A percentile compares a stretch with the other conserved stretches of the same genome.
phyloP scores from a whole-genome alignment of 208 protist genomes.

The Acanthamoeba lenticulata region DNA sequence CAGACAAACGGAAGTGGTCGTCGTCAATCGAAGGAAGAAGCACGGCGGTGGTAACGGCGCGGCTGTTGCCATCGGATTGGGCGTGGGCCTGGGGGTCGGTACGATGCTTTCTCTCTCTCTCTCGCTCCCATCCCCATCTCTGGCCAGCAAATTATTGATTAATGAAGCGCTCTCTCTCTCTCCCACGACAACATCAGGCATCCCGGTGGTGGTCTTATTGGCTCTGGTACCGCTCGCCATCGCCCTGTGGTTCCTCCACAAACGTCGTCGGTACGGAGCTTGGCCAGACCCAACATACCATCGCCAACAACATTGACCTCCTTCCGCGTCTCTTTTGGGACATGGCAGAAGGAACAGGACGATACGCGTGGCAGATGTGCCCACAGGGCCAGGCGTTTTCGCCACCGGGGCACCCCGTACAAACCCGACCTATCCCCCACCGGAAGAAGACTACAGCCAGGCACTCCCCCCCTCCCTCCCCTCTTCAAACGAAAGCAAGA shows the following conservation, averaged over 20 bases:
- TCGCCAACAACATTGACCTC: too few relatives aligned
- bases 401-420: background rate
- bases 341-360: background rate
- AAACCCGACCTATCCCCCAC: background rate
- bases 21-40: background rate
- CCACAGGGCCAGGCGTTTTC: background rate
- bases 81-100: slow-evolving; percentile 24
- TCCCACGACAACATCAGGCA: background rate
- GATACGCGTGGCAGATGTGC: background rate
- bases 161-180: too few relatives aligned
- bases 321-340: too few relatives aligned
- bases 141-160: too few relatives aligned
- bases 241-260: background rate
- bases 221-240: background rate
- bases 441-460: background rate
- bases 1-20: background rate
- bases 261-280: background rate
- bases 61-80: background rate
- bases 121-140: background rate
- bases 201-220: background rate
- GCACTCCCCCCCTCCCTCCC: too few relatives aligned
- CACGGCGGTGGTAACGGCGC: background rate
- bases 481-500: background rate
- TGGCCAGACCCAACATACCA: too few relatives aligned
- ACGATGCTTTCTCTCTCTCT: background rate